Evolutionary conservation across 345 rosid genomes (phyloP), one percentile per base, ranked within the genome.

Genomic region (Kernera saxatilis): DNA sequence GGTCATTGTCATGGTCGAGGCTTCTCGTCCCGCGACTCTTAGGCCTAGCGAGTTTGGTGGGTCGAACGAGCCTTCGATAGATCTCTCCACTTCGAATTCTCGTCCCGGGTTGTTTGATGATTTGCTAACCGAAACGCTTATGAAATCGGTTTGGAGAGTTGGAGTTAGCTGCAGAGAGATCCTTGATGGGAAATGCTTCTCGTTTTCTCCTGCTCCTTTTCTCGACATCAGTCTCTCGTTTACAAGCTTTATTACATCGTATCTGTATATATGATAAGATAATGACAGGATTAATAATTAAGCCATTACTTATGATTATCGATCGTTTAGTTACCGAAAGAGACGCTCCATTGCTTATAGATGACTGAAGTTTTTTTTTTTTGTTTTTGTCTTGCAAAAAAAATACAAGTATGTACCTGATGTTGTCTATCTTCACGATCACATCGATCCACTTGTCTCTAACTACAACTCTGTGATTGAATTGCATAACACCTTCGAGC

Each of bases 101-200:
- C 82, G 76, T 0, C 53, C 46, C 1, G 87, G 89, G 45, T 90
- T 93, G 29, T 86, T 86, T 0, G 97, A 84, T 2, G 97, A 90
- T 82, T 87, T 90, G 69, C 89, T 77, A 0, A 88, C 92, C 0
- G 97, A 90, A 5, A 93, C 85, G 50, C 96, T 93, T 32, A 86
- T 49, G 71, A 93, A 78, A 76, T 86, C 81, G 70, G 82, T 74
- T 57, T 93, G 98, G 19, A 76, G 72, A 14, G 80, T 82, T 19
- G 98, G 98, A 1, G 96, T 90, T 22, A 90, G 78, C 5, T 80
- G 86, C 35, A 93, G 19, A 7, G 90, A 83, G 52, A 90, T 84
- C 55, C 96, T 59, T 0, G 97, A 93, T 9, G 97, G 98, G 78
- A 93, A 93, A 71, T 90, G 88, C 64, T 93, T 93, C 64, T 93